phyloP scores from a whole-genome alignment of 2,329 filamentous ascomycete species.

The Cadophora sp. region DNA sequence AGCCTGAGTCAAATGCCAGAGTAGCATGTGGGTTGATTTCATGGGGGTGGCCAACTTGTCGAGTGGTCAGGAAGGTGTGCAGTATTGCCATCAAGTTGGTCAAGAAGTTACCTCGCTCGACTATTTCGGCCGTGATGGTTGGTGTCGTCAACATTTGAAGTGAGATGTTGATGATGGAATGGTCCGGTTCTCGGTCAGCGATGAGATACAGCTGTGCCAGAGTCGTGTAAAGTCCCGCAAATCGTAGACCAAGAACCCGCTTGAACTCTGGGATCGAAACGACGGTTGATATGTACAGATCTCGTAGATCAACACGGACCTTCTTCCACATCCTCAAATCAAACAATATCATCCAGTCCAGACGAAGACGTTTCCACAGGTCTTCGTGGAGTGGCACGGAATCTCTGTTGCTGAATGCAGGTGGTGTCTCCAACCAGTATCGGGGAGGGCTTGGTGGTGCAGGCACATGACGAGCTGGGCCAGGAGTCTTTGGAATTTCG shows the following conservation, averaged over 20 bases:
- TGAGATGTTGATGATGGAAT: slow-evolving; percentile 97
- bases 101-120: slow-evolving; percentile 93
- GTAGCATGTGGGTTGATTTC: slow-evolving; percentile 87
- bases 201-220: slow-evolving; percentile 95
- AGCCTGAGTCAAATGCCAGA: slow-evolving; percentile 90
- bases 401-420: slow-evolving; percentile 67
- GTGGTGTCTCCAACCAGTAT: slow-evolving; percentile 87
- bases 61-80: slow-evolving; percentile 94
- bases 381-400: slow-evolving; percentile 80
- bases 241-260: slow-evolving; percentile 87
- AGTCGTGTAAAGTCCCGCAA: slow-evolving; percentile 92
- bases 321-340: slow-evolving; percentile 98
- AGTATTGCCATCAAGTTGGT: slow-evolving; percentile 95
- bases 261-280: slow-evolving; percentile 97
- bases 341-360: slow-evolving; percentile 95
- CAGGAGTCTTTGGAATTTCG: slow-evolving; percentile 84
- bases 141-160: slow-evolving; percentile 96
- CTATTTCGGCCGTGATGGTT: slow-evolving; percentile 94
- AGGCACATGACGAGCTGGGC: slow-evolving; percentile 50
- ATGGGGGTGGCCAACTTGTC: slow-evolving; percentile 93
- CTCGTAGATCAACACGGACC: slow-evolving; percentile 85
- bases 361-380: slow-evolving; percentile 83
- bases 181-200: slow-evolving; percentile 93
- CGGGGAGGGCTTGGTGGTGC: slow-evolving; percentile 68
- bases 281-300: slow-evolving; percentile 95